These are phyloP conservation scores for Fusarium anguioides DNA, from an alignment of 2,329 filamentous ascomycete species.

Conservation along the genomic window DNA sequence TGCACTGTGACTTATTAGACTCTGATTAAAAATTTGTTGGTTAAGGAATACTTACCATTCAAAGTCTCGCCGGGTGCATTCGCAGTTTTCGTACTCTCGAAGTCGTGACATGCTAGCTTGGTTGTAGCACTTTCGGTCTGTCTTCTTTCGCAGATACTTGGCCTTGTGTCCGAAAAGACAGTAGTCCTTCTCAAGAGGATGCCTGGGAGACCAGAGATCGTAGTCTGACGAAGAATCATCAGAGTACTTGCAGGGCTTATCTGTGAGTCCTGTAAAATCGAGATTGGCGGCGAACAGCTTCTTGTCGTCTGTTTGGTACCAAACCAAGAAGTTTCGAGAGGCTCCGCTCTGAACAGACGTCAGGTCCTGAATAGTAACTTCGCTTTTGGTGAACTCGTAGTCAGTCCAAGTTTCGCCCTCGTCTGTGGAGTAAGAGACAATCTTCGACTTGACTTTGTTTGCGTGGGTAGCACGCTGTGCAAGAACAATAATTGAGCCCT, in stretches of 20 bases:
- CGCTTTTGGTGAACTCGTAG: conserved; percentile 76
- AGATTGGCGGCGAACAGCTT: conserved; percentile 81
- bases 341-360: conserved; percentile 90
- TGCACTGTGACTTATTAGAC: conserved; percentile 67
- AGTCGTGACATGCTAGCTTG: conserved; percentile 76
- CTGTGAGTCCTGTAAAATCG: conserved; percentile 85
- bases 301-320: conserved; percentile 72
- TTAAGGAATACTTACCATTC: conserved; percentile 77
- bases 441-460: conserved; percentile 73
- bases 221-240: conserved; percentile 76
- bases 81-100: conserved; percentile 81
- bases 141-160: conserved; percentile 90
- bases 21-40: not conserved
- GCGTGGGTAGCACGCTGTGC: conserved; percentile 77
- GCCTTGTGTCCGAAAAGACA: conserved; percentile 94
- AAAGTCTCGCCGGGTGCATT: conserved; percentile 85
- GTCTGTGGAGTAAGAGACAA: conserved; percentile 80
- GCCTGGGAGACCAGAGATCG: conserved; percentile 85
- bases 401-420: conserved; percentile 84
- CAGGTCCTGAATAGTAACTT: conserved; percentile 81
- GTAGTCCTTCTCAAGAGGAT: conserved; percentile 80
- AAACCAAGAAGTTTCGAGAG: conserved; percentile 91
- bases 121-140: conserved; percentile 84
- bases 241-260: conserved; percentile 76
- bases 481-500: conserved; percentile 91